phyloP scores from a whole-genome alignment of 805 yeast genomes.

The Hanseniaspora mollemarum region DNA sequence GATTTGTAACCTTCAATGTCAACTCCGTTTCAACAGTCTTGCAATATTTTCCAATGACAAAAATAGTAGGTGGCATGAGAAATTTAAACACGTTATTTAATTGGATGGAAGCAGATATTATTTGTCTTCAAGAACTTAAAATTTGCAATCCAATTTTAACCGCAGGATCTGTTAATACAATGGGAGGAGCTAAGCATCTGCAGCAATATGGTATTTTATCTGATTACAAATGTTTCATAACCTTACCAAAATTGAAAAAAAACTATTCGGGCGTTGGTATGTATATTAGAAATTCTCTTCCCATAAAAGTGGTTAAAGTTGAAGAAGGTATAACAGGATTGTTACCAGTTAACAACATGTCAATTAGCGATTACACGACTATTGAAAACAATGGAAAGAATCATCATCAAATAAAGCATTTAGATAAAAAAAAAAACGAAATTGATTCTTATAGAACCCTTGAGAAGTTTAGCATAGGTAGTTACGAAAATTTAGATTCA shows the following conservation, averaged over 20 bases:
- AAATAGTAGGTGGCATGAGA: constrained; percentile 24
- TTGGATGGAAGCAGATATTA: constrained; percentile 54
- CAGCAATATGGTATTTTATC: constrained; percentile 40
- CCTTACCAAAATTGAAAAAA: constrained; percentile 54
- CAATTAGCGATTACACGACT: not conserved
- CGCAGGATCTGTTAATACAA: not conserved
- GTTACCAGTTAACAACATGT: constrained; percentile 17
- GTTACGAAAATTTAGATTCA: constrained; percentile 39
- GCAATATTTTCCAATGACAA: constrained; percentile 77
- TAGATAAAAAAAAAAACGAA: not conserved
- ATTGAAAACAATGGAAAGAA: constrained; percentile 19
- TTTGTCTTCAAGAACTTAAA: constrained; percentile 83
- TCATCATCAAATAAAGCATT: not conserved
- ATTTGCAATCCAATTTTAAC: constrained; percentile 37
- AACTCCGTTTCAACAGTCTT: constrained; percentile 73
- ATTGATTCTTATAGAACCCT: constrained; percentile 22
- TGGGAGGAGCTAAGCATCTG: constrained; percentile 1
- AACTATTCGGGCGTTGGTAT: constrained; percentile 93
- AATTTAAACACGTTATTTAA: constrained; percentile 36
- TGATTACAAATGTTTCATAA: constrained; percentile 52
- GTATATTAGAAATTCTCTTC: constrained; percentile 47
- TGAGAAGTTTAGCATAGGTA: constrained; percentile 45
- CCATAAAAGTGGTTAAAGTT: constrained; percentile 52
- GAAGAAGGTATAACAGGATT: constrained; percentile 89
- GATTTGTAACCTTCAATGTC: constrained; percentile 68